phyloP scores from a whole-genome alignment of 169 alveolate genomes.

The Amoebophrya sp. region DNA sequence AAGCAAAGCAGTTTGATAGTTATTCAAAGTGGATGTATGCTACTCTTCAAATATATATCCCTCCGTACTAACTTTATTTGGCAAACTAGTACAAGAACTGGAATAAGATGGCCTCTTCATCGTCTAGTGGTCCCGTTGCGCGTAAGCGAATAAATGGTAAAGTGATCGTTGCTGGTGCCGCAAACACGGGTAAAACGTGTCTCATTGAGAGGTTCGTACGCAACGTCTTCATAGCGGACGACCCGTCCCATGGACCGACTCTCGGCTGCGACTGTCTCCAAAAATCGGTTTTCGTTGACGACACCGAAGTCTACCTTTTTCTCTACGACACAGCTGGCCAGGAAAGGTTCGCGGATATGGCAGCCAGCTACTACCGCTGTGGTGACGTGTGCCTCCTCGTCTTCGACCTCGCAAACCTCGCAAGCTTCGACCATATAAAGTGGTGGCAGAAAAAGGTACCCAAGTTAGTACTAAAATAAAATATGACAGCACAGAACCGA shows the following conservation, averaged over 20 bases:
- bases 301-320: conserved; percentile 43
- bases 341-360: conserved; percentile 49
- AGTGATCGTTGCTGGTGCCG: conserved; percentile 7
- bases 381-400: conserved; percentile 31
- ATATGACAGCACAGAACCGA: too few species aligned
- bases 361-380: conserved; percentile 48
- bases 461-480: too few species aligned
- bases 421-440: conserved; percentile 44
- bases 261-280: conserved; percentile 18
- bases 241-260: neutral
- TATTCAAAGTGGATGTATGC: too few species aligned
- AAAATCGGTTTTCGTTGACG: neutral
- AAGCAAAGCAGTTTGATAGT: too few species aligned
- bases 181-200: neutral
- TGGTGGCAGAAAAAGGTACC: conserved; percentile 26
- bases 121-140: too few species aligned
- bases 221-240: neutral
- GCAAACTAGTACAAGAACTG: too few species aligned
- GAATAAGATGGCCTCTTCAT: too few species aligned
- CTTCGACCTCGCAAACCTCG: conserved; percentile 36
- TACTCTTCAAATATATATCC: too few species aligned
- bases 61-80: too few species aligned
- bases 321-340: conserved; percentile 50
- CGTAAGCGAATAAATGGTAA: neutral
- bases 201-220: neutral